Base-by-base conservation (phyloP, 176 grass and related monocot genomes). In the Carex pumila region DNA sequence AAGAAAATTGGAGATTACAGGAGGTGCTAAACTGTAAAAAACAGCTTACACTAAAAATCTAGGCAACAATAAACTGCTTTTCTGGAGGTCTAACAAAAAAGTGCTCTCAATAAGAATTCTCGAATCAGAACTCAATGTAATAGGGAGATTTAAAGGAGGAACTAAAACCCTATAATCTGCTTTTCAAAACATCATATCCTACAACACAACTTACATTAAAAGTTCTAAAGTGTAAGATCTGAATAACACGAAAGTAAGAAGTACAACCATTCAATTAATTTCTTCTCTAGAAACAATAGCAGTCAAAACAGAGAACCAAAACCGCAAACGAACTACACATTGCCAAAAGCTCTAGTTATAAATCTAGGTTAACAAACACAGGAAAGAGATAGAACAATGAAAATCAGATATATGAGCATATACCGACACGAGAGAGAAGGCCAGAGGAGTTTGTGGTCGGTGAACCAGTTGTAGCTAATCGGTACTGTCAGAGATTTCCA, bases 361-460 rank as follows among this genome's bases (percentile, higher is more conserved):
- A n/a, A 45, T 54, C 12, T 2, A 49, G 3, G 15, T 30, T 32
- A 79, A 78, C 18, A 32, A 39, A 39, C 4, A 7, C n/a, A 83
- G 14, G 37, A 19, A 17, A 32, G 30, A 6, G 7, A 68, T 71
- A 69, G 18, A 67, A 36, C 5, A 61, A 15, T 18, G 30, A 8
- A 4, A 2, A 53, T 13, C 0, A 58, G 45, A 19, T 15, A 69
- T 36, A 30, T 7, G 60, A 60, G 78, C 12, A 39, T 22, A 34
- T 34, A 98, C 95, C 95, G 74, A 88, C 95, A 98, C 31, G 92
- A 93, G 81, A 98, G 90, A 50, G 95, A 98, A 31, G 92, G 95
- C 95, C 95, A 98, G 34, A 90, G 86, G 80, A 98, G 90, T 79
- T 98, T 94, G 90, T 98, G 92, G 87, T 94, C 90, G 29, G 90